Percentiles rank a stretch among this genome's conserved stretches.
These are phyloP conservation scores for Aspergillus coremiiformis DNA, from an alignment of 495 filamentous ascomycete genomes.

Conservation along the genomic window DNA sequence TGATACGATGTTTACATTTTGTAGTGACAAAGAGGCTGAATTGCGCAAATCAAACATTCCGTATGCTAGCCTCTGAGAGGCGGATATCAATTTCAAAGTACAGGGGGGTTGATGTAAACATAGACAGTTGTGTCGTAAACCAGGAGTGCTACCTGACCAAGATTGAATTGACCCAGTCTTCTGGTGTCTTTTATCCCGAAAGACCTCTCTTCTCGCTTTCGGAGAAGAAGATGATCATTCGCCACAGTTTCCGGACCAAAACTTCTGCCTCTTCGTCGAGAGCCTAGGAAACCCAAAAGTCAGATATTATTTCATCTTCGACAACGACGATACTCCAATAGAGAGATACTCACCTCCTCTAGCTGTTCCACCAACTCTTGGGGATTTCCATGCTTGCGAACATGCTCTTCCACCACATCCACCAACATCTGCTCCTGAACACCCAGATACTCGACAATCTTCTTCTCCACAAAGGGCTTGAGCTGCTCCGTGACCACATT, in stretches of 20 bases:
- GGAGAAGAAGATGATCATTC: slow-evolving; percentile 97
- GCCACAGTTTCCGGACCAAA: slow-evolving; percentile 93
- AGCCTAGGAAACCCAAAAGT: slow-evolving; percentile 46
- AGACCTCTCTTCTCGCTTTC: slow-evolving; percentile 90
- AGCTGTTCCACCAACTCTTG: slow-evolving; percentile 77
- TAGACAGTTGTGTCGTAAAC: background rate
- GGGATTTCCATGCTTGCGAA: slow-evolving; percentile 69
- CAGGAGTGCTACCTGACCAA: background rate
- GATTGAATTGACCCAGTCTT: background rate
- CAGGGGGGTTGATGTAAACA: background rate
- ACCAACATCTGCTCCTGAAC: slow-evolving; percentile 95
- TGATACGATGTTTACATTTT: background rate
- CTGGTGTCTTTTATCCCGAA: slow-evolving; percentile 44
- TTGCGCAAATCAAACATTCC: background rate
- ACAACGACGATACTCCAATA: slow-evolving; percentile 3
- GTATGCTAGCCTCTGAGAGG: background rate
- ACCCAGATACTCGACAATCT: slow-evolving; percentile 91
- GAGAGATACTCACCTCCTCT: slow-evolving; percentile 58
- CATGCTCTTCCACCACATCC: slow-evolving; percentile 81
- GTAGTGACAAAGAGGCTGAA: background rate
- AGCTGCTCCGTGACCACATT: slow-evolving; percentile 78
- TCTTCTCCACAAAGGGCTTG: slow-evolving; percentile 93
- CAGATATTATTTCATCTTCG: slow-evolving; percentile 28
- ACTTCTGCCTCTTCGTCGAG: slow-evolving; percentile 92
- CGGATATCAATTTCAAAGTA: slow-evolving; percentile 5